These are phyloP conservation scores for Sporothrix inflata DNA, from an alignment of 2,329 filamentous ascomycete genomes.

Conservation along the genomic window DNA sequence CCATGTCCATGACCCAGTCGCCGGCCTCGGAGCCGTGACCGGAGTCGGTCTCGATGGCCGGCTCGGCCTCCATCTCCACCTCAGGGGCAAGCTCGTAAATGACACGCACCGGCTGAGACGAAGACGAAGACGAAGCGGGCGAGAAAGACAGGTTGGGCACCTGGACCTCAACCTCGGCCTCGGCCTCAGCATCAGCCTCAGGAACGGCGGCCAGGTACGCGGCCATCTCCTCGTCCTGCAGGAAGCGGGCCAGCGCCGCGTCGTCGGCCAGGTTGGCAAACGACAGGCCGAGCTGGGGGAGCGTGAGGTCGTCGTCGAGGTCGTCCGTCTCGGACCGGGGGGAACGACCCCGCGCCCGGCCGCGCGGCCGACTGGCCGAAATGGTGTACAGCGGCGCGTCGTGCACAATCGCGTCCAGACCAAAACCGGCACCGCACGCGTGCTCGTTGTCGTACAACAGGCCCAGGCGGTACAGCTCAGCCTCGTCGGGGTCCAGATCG, in stretches of 20 bases:
- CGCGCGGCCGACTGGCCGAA: constrained; percentile 36
- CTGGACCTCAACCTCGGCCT: neutral
- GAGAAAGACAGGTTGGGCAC: neutral
- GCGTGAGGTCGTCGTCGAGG: constrained; percentile 11
- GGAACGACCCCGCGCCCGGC: constrained; percentile 38
- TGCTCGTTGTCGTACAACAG: constrained; percentile 51
- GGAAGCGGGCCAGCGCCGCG: constrained; percentile 44
- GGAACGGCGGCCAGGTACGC: constrained; percentile 18
- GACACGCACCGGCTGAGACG: constrained; percentile 40
- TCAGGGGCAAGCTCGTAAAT: constrained; percentile 43
- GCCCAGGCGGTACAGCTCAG: constrained; percentile 49
- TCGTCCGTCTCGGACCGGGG: neutral
- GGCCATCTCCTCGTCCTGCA: constrained; percentile 36
- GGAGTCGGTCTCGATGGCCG: neutral
- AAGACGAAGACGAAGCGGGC: neutral
- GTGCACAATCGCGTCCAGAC: constrained; percentile 46
- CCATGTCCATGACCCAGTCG: constrained; percentile 21
- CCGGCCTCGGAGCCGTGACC: neutral
- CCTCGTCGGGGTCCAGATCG: constrained; percentile 41
- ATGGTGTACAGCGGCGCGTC: constrained; percentile 46
- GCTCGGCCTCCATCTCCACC: constrained; percentile 35
- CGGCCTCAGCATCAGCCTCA: neutral
- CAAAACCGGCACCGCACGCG: constrained; percentile 43
- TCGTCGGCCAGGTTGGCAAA: constrained; percentile 50
- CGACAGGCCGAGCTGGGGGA: constrained; percentile 47